A percentile compares a stretch with the other conserved stretches of the same genome.
Conservation (phyloP, 129 eudicot genomes). For the Chrysanthemum seticuspe region DNA sequence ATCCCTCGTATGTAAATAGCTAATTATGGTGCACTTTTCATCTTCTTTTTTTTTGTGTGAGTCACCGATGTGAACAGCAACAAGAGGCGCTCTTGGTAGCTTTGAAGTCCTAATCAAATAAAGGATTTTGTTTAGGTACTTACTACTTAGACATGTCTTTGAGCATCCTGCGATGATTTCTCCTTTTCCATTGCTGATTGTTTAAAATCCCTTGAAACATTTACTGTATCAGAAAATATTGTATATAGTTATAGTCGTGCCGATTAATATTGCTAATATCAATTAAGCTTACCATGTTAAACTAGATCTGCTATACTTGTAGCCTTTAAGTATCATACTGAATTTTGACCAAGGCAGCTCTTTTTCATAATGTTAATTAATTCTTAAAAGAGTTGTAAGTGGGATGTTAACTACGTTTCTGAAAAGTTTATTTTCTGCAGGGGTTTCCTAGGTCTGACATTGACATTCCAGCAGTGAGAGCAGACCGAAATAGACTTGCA, state of each 20-base stretch:
- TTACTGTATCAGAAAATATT: conserved; percentile 1
- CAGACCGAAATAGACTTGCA: conserved; percentile 72
- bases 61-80: no score
- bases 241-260: not conserved
- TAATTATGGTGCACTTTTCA: no score
- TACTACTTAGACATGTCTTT: not conserved
- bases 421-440: conserved; percentile 39
- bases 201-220: not conserved
- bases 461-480: conserved; percentile 79
- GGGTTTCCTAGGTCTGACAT: conserved; percentile 94
- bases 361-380: not conserved
- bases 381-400: no score
- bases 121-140: not conserved
- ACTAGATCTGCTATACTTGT: no score
- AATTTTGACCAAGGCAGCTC: not conserved
- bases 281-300: no score
- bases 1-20: no score
- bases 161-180: not conserved
- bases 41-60: no score
- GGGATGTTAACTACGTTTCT: not conserved
- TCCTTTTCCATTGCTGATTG: not conserved
- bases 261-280: no score
- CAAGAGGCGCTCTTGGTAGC: no score
- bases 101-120: no score
- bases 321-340: not conserved